phyloP scores from a whole-genome alignment of 352 stramenopile species.

The Globisporangium okanoganense region DNA sequence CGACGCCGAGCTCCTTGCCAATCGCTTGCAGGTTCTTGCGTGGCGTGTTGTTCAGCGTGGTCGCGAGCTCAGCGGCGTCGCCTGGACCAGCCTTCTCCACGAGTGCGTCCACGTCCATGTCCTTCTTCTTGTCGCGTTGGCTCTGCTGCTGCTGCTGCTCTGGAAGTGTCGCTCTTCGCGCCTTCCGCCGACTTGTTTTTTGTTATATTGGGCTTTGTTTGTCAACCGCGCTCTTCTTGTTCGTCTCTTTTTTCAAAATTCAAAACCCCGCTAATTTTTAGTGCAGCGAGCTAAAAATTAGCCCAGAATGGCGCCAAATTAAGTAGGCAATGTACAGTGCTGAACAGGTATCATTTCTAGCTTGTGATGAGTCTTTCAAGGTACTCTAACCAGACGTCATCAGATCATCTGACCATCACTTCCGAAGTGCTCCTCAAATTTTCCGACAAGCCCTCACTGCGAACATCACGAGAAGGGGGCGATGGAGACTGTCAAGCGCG shows the following conservation, averaged over 20 bases:
- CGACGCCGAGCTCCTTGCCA: background rate
- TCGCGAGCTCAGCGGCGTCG: background rate
- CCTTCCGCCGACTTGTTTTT: background rate
- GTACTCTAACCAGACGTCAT: no score
- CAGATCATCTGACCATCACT: no score
- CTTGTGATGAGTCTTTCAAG: no score
- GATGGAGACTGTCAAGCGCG: slow-evolving; percentile 2
- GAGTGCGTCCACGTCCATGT: background rate
- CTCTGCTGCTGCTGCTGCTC: background rate
- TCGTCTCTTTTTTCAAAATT: slow-evolving; percentile 11
- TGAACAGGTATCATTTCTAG: no score
- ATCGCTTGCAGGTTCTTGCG: background rate
- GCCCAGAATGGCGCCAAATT: no score
- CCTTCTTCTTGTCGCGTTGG: background rate
- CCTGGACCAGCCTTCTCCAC: background rate
- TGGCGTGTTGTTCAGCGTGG: background rate
- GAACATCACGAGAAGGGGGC: background rate
- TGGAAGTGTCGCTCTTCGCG: background rate
- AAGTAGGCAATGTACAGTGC: no score
- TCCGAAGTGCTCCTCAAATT: no score
- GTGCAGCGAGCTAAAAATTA: no score
- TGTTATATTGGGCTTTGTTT: background rate
- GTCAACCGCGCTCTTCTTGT: background rate
- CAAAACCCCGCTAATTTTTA: no score
- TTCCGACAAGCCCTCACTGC: no score